Evolutionary conservation across 495 filamentous ascomycete species (phyloP).

Genomic region (Pseudomonodictys pantanalensis): DNA sequence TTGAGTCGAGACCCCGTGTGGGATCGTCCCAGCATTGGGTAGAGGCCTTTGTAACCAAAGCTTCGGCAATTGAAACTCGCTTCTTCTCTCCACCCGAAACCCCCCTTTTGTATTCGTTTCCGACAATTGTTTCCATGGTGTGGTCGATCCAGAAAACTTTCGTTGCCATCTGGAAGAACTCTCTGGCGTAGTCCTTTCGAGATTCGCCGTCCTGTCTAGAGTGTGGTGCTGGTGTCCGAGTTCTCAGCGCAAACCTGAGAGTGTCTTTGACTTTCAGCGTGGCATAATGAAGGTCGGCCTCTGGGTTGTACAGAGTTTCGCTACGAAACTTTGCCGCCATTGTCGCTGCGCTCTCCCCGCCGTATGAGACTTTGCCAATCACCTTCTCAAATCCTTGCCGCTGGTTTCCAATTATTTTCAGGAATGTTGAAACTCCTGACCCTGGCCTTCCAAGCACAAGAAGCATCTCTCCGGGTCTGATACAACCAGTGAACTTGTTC

Average conservation of each 20-base stretch:
- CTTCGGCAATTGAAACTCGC: constrained; percentile 25
- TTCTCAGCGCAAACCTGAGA: constrained; percentile 67
- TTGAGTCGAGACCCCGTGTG: constrained; percentile 58
- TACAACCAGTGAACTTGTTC: constrained; percentile 57
- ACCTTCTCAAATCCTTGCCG: constrained; percentile 61
- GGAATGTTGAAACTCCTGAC: constrained; percentile 67
- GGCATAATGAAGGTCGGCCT: constrained; percentile 75
- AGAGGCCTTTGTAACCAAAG: background rate
- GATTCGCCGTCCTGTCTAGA: constrained; percentile 61
- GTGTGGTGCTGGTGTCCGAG: constrained; percentile 63
- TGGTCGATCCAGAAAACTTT: constrained; percentile 47
- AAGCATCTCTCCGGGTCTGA: constrained; percentile 52
- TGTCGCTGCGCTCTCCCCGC: constrained; percentile 55
- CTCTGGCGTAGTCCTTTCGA: constrained; percentile 60
- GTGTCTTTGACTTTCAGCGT: constrained; percentile 69
- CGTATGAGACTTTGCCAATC: constrained; percentile 62
- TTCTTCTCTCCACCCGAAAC: constrained; percentile 39
- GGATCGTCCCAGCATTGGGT: constrained; percentile 61
- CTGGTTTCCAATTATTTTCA: constrained; percentile 68
- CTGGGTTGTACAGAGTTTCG: constrained; percentile 53
- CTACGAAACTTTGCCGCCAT: constrained; percentile 64
- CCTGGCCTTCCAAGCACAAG: constrained; percentile 72
- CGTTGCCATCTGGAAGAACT: constrained; percentile 66
- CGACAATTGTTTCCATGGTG: constrained; percentile 35
- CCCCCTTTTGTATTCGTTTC: constrained; percentile 33